A percentile compares a stretch with the other conserved stretches of the same genome.
Evolutionary conservation across 495 filamentous ascomycete species (phyloP).

Genomic region (Xanthoparmelia taractica): DNA sequence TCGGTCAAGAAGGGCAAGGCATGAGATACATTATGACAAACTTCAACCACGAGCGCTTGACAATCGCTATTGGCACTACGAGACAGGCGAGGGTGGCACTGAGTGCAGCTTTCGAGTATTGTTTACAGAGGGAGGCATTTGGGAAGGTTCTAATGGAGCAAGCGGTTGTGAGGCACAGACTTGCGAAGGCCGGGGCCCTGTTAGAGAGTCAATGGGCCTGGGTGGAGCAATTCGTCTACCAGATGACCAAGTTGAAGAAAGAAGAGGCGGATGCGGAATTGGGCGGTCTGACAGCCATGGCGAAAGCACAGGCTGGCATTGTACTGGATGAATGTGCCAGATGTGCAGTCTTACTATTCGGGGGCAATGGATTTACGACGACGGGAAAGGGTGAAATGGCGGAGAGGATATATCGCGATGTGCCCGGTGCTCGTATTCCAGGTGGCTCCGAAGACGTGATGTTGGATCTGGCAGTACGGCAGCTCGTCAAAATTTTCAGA

Average conservation of each 20-base stretch:
- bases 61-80: slow-evolving; percentile 55
- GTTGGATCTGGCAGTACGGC: slow-evolving; percentile 60
- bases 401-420: slow-evolving; percentile 60
- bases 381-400: slow-evolving; percentile 61
- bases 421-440: slow-evolving; percentile 54
- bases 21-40: slow-evolving; percentile 77
- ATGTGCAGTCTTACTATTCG: slow-evolving; percentile 60
- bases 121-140: slow-evolving; percentile 65
- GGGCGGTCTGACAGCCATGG: slow-evolving; percentile 61
- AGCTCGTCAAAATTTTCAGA: slow-evolving; percentile 65
- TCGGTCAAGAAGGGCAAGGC: slow-evolving; percentile 62
- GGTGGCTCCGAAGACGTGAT: slow-evolving; percentile 72
- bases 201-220: slow-evolving; percentile 66
- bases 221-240: slow-evolving; percentile 68
- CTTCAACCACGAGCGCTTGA: slow-evolving; percentile 73
- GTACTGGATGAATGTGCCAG: slow-evolving; percentile 64
- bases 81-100: slow-evolving; percentile 59
- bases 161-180: slow-evolving; percentile 61
- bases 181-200: slow-evolving; percentile 61
- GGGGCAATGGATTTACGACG: slow-evolving; percentile 63
- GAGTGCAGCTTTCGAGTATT: slow-evolving; percentile 57
- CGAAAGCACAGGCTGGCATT: slow-evolving; percentile 63
- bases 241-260: slow-evolving; percentile 55
- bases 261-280: slow-evolving; percentile 56
- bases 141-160: slow-evolving; percentile 67